These are phyloP conservation scores for Ceratocystis colombiana DNA, from an alignment of 2,329 filamentous ascomycete genomes.

Conservation along the genomic window DNA sequence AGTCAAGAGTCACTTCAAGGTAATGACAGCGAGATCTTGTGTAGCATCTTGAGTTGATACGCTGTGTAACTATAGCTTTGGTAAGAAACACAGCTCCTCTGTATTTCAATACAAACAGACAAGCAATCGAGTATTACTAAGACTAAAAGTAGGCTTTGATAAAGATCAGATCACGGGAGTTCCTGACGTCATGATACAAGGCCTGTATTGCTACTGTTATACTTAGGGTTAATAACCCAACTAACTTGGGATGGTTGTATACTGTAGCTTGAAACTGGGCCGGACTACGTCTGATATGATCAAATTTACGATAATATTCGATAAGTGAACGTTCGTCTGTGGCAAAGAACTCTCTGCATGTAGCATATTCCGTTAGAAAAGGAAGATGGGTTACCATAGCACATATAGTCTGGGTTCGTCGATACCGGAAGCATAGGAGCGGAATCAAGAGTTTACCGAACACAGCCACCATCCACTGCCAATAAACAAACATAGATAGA, in stretches of 20 bases:
- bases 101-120: too few species aligned
- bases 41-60: too few species aligned
- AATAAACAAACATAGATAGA: not conserved
- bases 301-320: not conserved
- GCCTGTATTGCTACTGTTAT: not conserved
- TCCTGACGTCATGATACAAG: not conserved
- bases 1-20: too few species aligned
- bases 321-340: not conserved
- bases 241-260: not conserved
- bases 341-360: not conserved
- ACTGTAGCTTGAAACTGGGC: not conserved
- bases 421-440: slow-evolving; percentile 4
- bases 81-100: too few species aligned
- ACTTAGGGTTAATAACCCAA: not conserved
- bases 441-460: slow-evolving; percentile 11
- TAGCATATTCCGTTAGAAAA: not conserved
- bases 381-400: not conserved
- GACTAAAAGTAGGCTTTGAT: too few species aligned
- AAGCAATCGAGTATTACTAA: too few species aligned
- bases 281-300: not conserved
- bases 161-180: too few species aligned
- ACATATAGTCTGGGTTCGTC: slow-evolving; percentile 12
- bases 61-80: too few species aligned
- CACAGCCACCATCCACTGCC: not conserved
- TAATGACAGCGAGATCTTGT: too few species aligned